Evolutionary conservation across 768 basidiomycete species (phyloP).

Genomic region (Mycena filopes): DNA sequence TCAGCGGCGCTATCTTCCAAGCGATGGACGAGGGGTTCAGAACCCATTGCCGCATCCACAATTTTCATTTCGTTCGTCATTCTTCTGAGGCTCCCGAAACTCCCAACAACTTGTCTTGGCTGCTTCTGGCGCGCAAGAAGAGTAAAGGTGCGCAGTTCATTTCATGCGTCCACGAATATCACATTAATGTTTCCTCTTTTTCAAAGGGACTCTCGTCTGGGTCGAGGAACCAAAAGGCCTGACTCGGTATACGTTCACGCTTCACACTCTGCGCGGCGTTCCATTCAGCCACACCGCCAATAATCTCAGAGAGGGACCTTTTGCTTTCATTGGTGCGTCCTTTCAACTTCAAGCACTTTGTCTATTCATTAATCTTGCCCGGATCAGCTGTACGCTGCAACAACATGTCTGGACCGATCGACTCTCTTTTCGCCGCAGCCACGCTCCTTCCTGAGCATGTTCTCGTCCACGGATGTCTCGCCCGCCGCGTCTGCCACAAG

Average conservation of each 20-base stretch:
- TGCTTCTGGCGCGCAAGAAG: too few relatives aligned
- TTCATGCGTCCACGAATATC: too few relatives aligned
- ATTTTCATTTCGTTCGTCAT: not conserved
- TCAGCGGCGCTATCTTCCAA: not conserved
- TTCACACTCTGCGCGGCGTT: not conserved
- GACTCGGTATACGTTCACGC: constrained; percentile 1
- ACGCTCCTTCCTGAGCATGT: constrained; percentile 2
- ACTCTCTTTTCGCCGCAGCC: not conserved
- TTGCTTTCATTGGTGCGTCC: not conserved
- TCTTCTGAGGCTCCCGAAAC: not conserved
- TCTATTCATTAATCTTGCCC: not conserved
- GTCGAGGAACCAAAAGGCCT: constrained; percentile 7
- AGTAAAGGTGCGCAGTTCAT: too few relatives aligned
- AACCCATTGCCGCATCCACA: not conserved
- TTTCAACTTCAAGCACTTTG: not conserved
- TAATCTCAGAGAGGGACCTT: not conserved
- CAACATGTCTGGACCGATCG: not conserved
- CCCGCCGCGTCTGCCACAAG: not conserved
- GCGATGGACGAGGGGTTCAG: not conserved
- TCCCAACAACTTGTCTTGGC: too few relatives aligned
- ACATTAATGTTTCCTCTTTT: too few relatives aligned
- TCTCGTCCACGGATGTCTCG: not conserved
- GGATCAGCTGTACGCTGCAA: not conserved
- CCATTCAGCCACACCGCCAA: constrained; percentile 4
- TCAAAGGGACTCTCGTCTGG: not conserved